These are phyloP conservation scores for Suillus hirtellus DNA, from an alignment of 768 basidiomycete genomes.

Conservation along the genomic window DNA sequence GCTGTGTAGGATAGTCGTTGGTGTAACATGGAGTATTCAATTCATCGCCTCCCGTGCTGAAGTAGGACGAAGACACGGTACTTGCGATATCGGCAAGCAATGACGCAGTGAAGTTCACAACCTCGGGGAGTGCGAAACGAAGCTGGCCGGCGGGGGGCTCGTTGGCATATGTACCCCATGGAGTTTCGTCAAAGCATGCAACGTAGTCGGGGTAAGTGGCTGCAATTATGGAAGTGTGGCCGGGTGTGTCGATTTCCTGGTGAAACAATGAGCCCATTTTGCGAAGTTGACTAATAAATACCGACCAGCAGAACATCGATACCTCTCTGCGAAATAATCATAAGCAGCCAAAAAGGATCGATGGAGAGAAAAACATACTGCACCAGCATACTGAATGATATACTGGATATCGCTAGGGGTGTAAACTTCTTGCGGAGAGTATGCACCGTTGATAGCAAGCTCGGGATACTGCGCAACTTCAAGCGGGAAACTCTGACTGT, in stretches of 20 bases:
- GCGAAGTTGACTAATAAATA: neutral
- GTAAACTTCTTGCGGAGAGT: constrained; percentile 57
- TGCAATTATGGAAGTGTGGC: constrained; percentile 71
- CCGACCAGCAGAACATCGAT: constrained; percentile 65
- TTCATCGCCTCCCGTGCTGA: constrained; percentile 85
- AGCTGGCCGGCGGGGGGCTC: constrained; percentile 87
- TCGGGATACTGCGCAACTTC: constrained; percentile 59
- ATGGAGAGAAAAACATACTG: constrained; percentile 43
- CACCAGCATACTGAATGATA: constrained; percentile 67
- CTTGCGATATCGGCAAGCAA: constrained; percentile 55
- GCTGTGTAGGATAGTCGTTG: constrained; percentile 60
- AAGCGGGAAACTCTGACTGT: constrained; percentile 81
- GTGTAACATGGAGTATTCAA: constrained; percentile 68
- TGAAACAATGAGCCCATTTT: neutral
- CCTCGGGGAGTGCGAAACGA: constrained; percentile 62
- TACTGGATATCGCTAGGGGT: constrained; percentile 53
- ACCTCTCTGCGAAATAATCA: constrained; percentile 47
- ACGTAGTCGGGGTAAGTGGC: constrained; percentile 70
- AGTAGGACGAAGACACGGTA: constrained; percentile 56
- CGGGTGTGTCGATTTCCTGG: constrained; percentile 85
- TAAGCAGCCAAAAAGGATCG: neutral
- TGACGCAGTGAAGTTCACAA: constrained; percentile 56
- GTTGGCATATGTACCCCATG: constrained; percentile 61
- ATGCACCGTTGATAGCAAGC: constrained; percentile 66
- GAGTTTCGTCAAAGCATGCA: constrained; percentile 59